phyloP scores from a whole-genome alignment of 2,329 filamentous ascomycete genomes.

The Bipolaris zeicola region DNA sequence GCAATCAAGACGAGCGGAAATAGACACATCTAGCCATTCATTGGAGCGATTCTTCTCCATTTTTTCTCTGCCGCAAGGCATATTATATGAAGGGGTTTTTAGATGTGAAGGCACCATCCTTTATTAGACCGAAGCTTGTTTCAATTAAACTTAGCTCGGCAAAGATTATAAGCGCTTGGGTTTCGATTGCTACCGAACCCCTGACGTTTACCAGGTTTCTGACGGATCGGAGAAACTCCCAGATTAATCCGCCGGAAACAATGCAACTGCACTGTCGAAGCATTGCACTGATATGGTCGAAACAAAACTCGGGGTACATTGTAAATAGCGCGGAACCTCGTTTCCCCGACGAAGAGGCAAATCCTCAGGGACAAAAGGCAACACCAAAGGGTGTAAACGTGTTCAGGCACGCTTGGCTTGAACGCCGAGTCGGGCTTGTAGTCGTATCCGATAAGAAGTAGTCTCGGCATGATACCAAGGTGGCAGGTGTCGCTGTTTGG shows the following conservation, averaged over 20 bases:
- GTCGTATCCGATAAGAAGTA: background rate
- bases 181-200: constrained; percentile 8
- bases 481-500: background rate
- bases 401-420: background rate
- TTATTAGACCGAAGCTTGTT: constrained; percentile 15
- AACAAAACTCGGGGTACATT: background rate
- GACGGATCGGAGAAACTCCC: constrained; percentile 6
- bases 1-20: constrained; percentile 10
- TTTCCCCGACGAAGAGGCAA: background rate
- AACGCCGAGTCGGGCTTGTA: background rate
- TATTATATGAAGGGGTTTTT: constrained; percentile 6
- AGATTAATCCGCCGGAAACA: constrained; percentile 2
- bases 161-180: constrained; percentile 1
- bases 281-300: background rate
- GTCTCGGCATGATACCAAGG: background rate
- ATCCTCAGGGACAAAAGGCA: background rate
- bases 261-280: background rate
- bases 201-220: constrained; percentile 15
- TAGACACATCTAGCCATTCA: constrained; percentile 1
- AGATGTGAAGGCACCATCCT: background rate
- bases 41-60: constrained; percentile 14
- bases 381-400: background rate
- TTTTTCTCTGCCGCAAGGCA: constrained; percentile 2
- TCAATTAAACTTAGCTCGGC: constrained; percentile 14
- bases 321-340: background rate